Evolutionary conservation across 192 early-diverging fungal genomes (phyloP).

Genomic region (Chytriomyces sp.): DNA sequence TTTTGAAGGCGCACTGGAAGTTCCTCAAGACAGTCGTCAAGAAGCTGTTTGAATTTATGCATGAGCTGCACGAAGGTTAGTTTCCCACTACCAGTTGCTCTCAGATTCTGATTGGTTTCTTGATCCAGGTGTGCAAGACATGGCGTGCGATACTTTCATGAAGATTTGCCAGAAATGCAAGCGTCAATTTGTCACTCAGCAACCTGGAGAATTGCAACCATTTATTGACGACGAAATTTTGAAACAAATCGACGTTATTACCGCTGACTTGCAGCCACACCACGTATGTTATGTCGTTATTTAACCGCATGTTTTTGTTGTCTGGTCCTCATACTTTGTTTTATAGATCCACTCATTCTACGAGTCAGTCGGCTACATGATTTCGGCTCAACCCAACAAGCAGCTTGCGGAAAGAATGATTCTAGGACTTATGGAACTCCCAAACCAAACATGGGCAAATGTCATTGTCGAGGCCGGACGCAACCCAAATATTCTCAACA

Average conservation of each 20-base stretch:
- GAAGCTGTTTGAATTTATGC: slow-evolving; percentile 99
- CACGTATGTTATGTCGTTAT: slow-evolving; percentile 66
- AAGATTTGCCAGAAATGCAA: slow-evolving; percentile 98
- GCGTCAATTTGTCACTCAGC: slow-evolving; percentile 93
- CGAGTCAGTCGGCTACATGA: slow-evolving; percentile 97
- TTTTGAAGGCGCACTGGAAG: slow-evolving; percentile 99
- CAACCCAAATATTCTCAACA: slow-evolving; percentile 72
- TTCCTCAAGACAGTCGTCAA: slow-evolving; percentile 99
- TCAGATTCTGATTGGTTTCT: slow-evolving; percentile 15
- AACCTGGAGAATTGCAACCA: slow-evolving; percentile 83
- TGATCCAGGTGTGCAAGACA: slow-evolving; percentile 90
- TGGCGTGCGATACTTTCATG: slow-evolving; percentile 99
- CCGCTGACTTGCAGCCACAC: slow-evolving; percentile 85
- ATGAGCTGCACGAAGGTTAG: slow-evolving; percentile 91
- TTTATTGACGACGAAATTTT: slow-evolving; percentile 97
- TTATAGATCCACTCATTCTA: slow-evolving; percentile 93
- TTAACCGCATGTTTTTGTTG: background rate
- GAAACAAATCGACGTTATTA: slow-evolving; percentile 76
- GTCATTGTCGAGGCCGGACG: slow-evolving; percentile 74
- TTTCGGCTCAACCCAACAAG: slow-evolving; percentile 87
- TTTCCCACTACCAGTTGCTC: background rate
- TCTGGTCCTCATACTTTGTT: background rate
- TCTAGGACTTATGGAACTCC: slow-evolving; percentile 82
- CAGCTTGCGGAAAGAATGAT: slow-evolving; percentile 82
- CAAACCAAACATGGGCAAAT: slow-evolving; percentile 87